phyloP scores from a whole-genome alignment of 2,329 filamentous ascomycete species.

The Diplodia scrobiculata region DNA sequence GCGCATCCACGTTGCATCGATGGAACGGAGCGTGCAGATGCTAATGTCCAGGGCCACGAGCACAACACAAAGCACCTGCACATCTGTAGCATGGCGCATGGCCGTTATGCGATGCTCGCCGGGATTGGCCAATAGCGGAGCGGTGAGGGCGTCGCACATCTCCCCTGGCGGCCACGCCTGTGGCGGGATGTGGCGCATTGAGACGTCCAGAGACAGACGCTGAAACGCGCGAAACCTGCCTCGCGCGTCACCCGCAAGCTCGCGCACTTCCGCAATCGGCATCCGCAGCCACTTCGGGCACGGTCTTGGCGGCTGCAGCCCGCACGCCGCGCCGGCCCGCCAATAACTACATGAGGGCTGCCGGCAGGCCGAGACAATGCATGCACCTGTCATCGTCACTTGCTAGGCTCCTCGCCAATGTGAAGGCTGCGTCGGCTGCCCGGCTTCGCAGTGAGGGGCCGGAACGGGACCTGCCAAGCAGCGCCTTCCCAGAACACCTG shows the following conservation, averaged over 20 bases:
- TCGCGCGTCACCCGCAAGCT: neutral
- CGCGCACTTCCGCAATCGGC: constrained; percentile 11
- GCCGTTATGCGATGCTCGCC: constrained; percentile 10
- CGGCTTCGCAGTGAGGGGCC: constrained; percentile 2
- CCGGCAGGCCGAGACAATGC: constrained; percentile 1
- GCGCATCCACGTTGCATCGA: constrained; percentile 3
- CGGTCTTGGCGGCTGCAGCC: neutral
- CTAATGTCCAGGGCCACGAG: constrained; percentile 6
- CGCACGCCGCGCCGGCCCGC: constrained; percentile 7
- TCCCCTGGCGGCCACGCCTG: constrained; percentile 1
- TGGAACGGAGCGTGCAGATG: neutral
- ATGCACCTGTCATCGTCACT: neutral
- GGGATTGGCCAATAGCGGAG: neutral
- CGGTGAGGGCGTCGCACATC: neutral
- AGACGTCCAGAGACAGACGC: constrained; percentile 13
- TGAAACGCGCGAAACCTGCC: constrained; percentile 1
- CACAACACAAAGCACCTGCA: neutral
- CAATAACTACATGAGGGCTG: neutral
- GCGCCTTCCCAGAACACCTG: constrained; percentile 4
- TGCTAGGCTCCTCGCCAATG: neutral
- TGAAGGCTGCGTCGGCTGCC: neutral
- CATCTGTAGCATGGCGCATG: neutral
- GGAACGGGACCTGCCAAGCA: neutral
- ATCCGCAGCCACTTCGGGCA: neutral
- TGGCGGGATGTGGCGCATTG: neutral